phyloP scores from a whole-genome alignment of 306 rosid species.

The Sindora glabra region DNA sequence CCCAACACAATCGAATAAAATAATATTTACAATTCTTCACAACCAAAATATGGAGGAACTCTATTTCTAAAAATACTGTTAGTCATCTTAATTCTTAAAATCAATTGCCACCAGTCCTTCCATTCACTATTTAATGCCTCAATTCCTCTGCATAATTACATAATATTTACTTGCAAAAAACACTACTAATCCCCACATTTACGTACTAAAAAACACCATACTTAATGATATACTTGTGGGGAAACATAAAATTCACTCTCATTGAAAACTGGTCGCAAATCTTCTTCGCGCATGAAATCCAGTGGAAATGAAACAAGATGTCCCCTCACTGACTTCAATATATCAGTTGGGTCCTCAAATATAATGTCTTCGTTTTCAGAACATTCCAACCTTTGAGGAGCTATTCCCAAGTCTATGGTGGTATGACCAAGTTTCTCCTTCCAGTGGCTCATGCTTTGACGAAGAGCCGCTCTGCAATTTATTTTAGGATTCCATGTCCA shows the following conservation, averaged over 20 bases:
- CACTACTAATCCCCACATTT: background rate
- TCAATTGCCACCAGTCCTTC: no score
- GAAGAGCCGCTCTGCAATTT: slow-evolving; percentile 57
- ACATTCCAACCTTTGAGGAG: slow-evolving; percentile 47
- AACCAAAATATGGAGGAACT: no score
- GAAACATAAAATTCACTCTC: slow-evolving; percentile 87
- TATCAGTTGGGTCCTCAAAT: slow-evolving; percentile 41
- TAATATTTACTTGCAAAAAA: background rate
- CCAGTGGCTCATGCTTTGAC: slow-evolving; percentile 58
- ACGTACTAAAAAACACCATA: background rate
- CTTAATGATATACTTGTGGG: slow-evolving; percentile 77
- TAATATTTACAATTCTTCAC: no score
- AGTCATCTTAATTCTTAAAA: no score
- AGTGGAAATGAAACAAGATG: slow-evolving; percentile 90
- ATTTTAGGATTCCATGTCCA: background rate
- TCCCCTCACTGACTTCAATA: slow-evolving; percentile 55
- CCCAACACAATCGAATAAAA: no score
- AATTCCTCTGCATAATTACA: background rate
- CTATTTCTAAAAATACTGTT: no score
- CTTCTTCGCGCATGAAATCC: slow-evolving; percentile 89
- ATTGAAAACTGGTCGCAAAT: slow-evolving; percentile 84
- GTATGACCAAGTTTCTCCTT: slow-evolving; percentile 67
- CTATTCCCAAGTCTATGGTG: slow-evolving; percentile 84
- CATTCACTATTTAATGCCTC: no score
- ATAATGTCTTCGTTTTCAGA: slow-evolving; percentile 45